phyloP scores from a whole-genome alignment of 2,329 filamentous ascomycete species.

The Neoascochyta sp. region DNA sequence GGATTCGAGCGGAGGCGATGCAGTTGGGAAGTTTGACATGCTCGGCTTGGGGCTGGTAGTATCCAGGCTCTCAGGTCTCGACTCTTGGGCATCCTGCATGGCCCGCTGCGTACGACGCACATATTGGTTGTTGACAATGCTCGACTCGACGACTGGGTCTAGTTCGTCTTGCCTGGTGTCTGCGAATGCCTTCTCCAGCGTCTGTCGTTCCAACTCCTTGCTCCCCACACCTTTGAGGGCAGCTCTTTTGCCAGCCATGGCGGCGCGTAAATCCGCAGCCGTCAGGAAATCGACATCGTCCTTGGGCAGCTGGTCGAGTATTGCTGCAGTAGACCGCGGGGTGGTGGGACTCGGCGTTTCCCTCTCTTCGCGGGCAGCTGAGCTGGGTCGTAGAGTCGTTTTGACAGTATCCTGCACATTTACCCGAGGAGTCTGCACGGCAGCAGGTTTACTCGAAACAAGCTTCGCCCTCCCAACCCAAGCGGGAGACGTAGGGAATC shows the following conservation, averaged over 20 bases:
- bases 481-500: no score
- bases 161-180: constrained; percentile 11
- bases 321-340: constrained; percentile 19
- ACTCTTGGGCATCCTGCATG: constrained; percentile 12
- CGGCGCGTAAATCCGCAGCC: constrained; percentile 42
- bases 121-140: constrained; percentile 27
- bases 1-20: constrained; percentile 14
- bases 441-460: no score
- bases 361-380: no score
- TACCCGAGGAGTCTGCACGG: no score
- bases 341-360: no score
- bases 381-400: no score
- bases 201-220: constrained; percentile 14
- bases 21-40: background rate
- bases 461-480: no score
- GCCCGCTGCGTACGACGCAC: constrained; percentile 26
- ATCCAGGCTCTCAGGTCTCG: no score
- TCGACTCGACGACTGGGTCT: constrained; percentile 22
- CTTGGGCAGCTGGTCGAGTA: constrained; percentile 32
- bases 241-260: constrained; percentile 34
- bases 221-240: constrained; percentile 10
- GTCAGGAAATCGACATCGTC: constrained; percentile 43
- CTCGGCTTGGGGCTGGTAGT: background rate
- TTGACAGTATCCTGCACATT: no score
- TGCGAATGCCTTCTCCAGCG: constrained; percentile 28